Evolutionary conservation across 1,139 yeast genomes (phyloP).

Genomic region (Sugiyamaella sp.): DNA sequence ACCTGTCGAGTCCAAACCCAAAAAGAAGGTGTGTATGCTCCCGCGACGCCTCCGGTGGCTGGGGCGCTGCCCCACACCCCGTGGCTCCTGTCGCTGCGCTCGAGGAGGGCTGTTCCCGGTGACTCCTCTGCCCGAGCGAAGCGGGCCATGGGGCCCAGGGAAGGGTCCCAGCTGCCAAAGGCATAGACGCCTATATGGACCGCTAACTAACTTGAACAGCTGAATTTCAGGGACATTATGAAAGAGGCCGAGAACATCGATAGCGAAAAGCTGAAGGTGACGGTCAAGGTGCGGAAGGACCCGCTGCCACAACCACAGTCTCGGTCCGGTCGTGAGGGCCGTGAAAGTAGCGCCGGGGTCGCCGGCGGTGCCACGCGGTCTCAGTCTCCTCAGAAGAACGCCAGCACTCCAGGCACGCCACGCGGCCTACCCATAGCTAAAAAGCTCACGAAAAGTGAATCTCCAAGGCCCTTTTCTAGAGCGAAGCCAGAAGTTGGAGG

Average conservation of each 20-base stretch:
- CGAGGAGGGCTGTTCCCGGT: neutral
- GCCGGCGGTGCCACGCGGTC: constrained; percentile 3
- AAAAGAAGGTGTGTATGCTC: constrained; percentile 20
- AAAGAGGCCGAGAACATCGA: constrained; percentile 44
- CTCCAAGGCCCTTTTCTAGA: neutral
- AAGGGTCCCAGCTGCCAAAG: neutral
- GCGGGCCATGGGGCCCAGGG: constrained; percentile 2
- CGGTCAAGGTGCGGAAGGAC: constrained; percentile 37
- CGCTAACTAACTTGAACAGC: constrained; percentile 30
- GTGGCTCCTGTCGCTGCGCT: neutral
- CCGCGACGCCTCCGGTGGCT: neutral
- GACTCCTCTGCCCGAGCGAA: neutral
- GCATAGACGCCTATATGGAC: neutral
- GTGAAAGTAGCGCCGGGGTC: neutral
- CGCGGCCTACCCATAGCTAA: neutral
- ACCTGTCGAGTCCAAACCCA: constrained; percentile 19
- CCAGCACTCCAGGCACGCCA: neutral
- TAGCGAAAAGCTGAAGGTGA: constrained; percentile 42
- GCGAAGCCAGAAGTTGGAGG: constrained; percentile 21
- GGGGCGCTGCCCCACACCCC: neutral
- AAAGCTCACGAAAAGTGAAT: neutral
- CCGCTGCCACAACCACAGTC: constrained; percentile 2
- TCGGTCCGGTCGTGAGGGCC: constrained; percentile 10
- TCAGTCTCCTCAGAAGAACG: constrained; percentile 10
- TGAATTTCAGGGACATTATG: constrained; percentile 46